A percentile compares a stretch with the other conserved stretches of the same genome.
Conservation (phyloP, 139 green algal genomes). For the Tetradesmus obliquus region DNA sequence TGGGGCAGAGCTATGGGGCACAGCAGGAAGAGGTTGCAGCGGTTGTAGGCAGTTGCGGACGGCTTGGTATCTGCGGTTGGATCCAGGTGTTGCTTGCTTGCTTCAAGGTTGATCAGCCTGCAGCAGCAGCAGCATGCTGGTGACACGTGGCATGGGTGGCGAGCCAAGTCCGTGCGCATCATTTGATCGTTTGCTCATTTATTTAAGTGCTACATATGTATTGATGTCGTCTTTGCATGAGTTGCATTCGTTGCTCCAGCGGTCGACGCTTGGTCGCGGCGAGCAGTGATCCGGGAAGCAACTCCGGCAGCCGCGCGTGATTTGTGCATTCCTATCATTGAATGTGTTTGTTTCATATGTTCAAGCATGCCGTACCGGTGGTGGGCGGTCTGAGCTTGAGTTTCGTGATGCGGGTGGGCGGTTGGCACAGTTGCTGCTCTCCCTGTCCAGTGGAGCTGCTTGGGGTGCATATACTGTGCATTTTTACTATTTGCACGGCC, state of each 20-base stretch:
- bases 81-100: neutral
- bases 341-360: too few species aligned
- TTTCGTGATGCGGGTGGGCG: neutral
- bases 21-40: too few species aligned
- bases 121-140: neutral
- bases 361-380: too few species aligned
- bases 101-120: neutral
- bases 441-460: neutral
- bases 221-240: too few species aligned
- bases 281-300: too few species aligned
- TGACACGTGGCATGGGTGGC: neutral
- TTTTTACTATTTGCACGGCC: neutral
- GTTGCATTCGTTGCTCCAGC: too few species aligned
- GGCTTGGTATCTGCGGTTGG: neutral
- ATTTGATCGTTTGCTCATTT: neutral
- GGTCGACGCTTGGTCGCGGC: too few species aligned
- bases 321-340: too few species aligned
- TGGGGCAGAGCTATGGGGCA: too few species aligned
- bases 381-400: neutral
- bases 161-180: neutral
- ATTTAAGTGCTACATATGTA: neutral
- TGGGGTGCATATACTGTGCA: neutral
- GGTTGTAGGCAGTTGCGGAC: too few species aligned
- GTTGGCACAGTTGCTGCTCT: neutral
- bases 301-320: too few species aligned